Percentiles rank a stretch among this genome's conserved stretches.
phyloP scores from a whole-genome alignment of 1,139 yeast species.

The Suhomyces bokatorum region DNA sequence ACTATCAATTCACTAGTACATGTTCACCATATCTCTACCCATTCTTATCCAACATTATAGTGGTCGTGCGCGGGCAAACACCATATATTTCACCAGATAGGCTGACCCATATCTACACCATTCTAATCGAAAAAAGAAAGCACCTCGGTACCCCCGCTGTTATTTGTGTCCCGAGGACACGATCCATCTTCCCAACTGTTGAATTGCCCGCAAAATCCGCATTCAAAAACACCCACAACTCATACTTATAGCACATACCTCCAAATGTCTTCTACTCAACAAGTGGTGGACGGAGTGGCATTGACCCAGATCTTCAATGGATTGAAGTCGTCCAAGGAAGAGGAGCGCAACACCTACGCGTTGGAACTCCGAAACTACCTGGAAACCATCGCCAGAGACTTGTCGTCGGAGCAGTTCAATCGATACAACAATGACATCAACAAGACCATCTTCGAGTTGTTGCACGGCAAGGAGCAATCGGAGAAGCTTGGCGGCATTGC shows the following conservation, averaged over 20 bases:
- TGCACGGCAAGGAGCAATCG: conserved; percentile 69
- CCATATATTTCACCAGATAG: conserved; percentile 7
- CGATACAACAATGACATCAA: conserved; percentile 83
- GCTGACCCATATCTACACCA: conserved; percentile 1
- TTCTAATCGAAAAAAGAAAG: not conserved
- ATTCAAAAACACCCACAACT: not conserved
- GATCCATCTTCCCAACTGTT: not conserved
- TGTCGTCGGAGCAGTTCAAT: conserved; percentile 75
- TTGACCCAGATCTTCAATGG: conserved; percentile 56
- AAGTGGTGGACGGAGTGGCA: conserved; percentile 51
- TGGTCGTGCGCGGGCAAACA: conserved; percentile 4
- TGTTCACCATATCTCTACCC: too few species aligned
- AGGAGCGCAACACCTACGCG: conserved; percentile 61
- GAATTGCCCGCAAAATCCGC: not conserved
- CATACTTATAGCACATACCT: not conserved
- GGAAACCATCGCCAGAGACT: conserved; percentile 70
- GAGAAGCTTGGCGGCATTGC: conserved; percentile 88
- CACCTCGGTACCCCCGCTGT: not conserved
- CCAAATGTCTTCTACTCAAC: conserved; percentile 34
- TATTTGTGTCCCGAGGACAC: conserved; percentile 1
- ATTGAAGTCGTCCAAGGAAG: conserved; percentile 49
- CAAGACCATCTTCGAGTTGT: conserved; percentile 80
- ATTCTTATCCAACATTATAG: not conserved
- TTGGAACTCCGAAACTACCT: conserved; percentile 66
- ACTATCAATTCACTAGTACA: too few species aligned